phyloP scores from a whole-genome alignment of 2,329 filamentous ascomycete species.

The Penicillium sp. region DNA sequence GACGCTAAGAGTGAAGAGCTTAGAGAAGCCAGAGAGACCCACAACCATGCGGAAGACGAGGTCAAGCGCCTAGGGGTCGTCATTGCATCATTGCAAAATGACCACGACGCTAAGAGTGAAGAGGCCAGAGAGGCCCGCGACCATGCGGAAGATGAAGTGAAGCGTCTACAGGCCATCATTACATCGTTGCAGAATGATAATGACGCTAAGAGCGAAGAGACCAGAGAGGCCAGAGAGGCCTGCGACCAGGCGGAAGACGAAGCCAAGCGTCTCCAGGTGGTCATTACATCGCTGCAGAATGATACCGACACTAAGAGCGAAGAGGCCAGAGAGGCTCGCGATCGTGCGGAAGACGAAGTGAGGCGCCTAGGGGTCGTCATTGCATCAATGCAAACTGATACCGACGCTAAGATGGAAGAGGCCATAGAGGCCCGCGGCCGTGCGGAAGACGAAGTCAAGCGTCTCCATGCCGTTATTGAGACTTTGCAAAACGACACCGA shows the following conservation, averaged over 20 bases:
- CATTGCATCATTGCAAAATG: background rate
- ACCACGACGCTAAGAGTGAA: background rate
- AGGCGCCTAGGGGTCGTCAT: constrained; percentile 26
- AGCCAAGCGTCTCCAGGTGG: constrained; percentile 13
- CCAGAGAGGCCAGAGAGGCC: constrained; percentile 3
- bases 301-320: constrained; percentile 16
- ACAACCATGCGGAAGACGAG: background rate
- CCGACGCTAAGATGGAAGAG: background rate
- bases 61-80: background rate
- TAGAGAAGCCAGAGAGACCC: background rate
- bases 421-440: background rate
- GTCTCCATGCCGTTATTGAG: background rate
- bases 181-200: background rate
- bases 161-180: background rate
- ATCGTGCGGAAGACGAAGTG: constrained; percentile 27
- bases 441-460: constrained; percentile 7
- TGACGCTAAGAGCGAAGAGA: background rate
- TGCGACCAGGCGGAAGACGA: constrained; percentile 15
- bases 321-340: constrained; percentile 19
- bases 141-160: background rate
- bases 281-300: constrained; percentile 16
- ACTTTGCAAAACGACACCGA: constrained; percentile 1
- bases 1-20: background rate
- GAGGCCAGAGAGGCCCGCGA: background rate
- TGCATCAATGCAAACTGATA: background rate